Evolutionary conservation across 176 grass and related monocot species (phyloP).

Genomic region (Musa itinerans): DNA sequence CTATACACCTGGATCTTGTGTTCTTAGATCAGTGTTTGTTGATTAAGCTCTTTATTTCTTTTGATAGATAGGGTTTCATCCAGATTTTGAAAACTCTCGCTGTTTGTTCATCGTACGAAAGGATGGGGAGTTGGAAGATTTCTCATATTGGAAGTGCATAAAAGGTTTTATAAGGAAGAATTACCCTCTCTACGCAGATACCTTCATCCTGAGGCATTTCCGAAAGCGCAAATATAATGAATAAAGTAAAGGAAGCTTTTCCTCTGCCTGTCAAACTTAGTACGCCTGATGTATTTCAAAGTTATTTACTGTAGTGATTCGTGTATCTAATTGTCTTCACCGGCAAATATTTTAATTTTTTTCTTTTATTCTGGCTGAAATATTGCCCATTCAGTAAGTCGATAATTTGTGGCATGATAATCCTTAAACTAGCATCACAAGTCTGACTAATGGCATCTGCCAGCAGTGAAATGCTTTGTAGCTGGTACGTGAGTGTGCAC

Average conservation of each 20-base stretch:
- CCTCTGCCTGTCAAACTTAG: no score
- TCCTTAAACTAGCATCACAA: no score
- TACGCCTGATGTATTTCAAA: no score
- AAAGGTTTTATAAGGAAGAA: slow-evolving; percentile 90
- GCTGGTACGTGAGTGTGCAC: no score
- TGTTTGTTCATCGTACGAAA: slow-evolving; percentile 90
- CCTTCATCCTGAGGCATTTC: slow-evolving; percentile 89
- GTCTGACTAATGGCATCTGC: no score
- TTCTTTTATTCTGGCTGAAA: no score
- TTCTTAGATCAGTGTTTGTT: background rate
- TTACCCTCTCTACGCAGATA: slow-evolving; percentile 78
- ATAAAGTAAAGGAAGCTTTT: background rate
- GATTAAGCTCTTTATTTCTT: slow-evolving; percentile 15
- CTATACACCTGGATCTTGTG: background rate
- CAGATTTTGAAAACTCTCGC: slow-evolving; percentile 65
- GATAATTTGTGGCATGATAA: no score
- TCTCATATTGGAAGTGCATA: slow-evolving; percentile 98
- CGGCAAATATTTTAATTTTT: no score
- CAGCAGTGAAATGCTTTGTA: no score
- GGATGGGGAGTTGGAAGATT: slow-evolving; percentile 62
- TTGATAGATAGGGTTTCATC: slow-evolving; percentile 82
- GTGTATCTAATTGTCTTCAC: no score
- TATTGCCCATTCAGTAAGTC: no score
- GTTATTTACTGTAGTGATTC: no score
- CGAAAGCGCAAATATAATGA: slow-evolving; percentile 24